phyloP scores from a whole-genome alignment of 2,329 filamentous ascomycete genomes.

The Scedosporium dehoogii region DNA sequence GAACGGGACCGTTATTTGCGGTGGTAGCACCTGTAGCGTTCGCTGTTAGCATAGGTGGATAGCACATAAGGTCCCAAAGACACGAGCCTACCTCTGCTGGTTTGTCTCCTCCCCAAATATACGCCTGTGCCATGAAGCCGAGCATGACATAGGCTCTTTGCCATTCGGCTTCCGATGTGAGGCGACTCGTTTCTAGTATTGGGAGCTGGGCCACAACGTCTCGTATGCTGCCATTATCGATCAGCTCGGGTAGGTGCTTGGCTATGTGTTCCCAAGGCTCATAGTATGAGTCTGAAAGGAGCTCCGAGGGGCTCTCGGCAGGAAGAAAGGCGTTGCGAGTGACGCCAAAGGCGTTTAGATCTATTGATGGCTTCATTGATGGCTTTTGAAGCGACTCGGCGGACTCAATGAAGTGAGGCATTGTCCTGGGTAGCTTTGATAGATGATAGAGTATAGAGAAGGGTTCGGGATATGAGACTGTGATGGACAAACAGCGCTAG shows the following conservation, averaged over 20 bases:
- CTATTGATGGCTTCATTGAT: conserved; percentile 1
- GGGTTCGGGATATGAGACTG: neutral
- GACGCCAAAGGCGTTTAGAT: conserved; percentile 26
- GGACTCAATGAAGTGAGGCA: conserved; percentile 33
- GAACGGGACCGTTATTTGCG: conserved; percentile 68
- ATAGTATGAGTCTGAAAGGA: conserved; percentile 64
- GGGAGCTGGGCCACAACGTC: conserved; percentile 55
- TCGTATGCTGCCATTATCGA: conserved; percentile 56
- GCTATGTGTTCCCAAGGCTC: conserved; percentile 67
- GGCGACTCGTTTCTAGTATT: conserved; percentile 53
- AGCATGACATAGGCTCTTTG: conserved; percentile 70
- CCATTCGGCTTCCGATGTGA: conserved; percentile 64
- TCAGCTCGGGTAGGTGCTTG: conserved; percentile 54
- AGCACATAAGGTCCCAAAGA: neutral
- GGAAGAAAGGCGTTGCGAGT: conserved; percentile 68
- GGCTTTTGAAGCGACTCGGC: too few relatives aligned
- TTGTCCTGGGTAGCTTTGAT: conserved; percentile 12
- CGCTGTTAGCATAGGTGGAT: conserved; percentile 11
- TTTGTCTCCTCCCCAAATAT: conserved; percentile 77
- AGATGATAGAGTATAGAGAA: conserved; percentile 3
- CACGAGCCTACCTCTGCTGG: conserved; percentile 53
- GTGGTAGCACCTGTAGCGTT: conserved; percentile 49
- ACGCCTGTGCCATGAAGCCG: conserved; percentile 71
- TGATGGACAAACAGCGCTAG: neutral
- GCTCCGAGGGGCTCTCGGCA: conserved; percentile 52